A percentile compares a stretch with the other conserved stretches of the same genome.
These are phyloP conservation scores for Eucalyptus coolabah DNA, from an alignment of 345 rosid species.

Conservation along the genomic window DNA sequence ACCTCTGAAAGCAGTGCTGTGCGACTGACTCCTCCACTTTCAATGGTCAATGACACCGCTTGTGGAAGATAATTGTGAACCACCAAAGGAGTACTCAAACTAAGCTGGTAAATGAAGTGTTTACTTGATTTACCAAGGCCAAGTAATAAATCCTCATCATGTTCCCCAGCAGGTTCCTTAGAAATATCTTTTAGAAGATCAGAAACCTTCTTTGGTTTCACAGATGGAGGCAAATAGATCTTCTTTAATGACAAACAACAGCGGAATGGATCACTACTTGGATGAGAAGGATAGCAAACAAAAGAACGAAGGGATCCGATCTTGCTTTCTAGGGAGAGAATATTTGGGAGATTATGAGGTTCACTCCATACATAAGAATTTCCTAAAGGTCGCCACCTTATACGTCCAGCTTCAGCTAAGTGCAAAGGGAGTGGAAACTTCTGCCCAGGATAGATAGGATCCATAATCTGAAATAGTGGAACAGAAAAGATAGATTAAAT, in stretches of 20 bases:
- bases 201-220: conserved; percentile 14
- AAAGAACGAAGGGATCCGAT: conserved; percentile 71
- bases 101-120: conserved; percentile 49
- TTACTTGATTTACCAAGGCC: conserved; percentile 25
- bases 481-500: neutral
- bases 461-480: conserved; percentile 50
- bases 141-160: conserved; percentile 7
- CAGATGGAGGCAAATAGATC: conserved; percentile 38
- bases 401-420: conserved; percentile 82
- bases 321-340: conserved; percentile 71
- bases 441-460: conserved; percentile 85
- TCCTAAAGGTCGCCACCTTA: conserved; percentile 90
- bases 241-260: conserved; percentile 72
- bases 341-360: conserved; percentile 60
- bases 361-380: conserved; percentile 88
- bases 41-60: conserved; percentile 45
- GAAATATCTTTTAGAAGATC: neutral
- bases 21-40: conserved; percentile 59
- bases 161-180: conserved; percentile 16
- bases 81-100: conserved; percentile 65
- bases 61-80: conserved; percentile 75
- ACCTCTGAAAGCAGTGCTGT: conserved; percentile 73
- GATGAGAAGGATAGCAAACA: conserved; percentile 91
- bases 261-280: conserved; percentile 79
- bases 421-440: conserved; percentile 86